These are phyloP conservation scores for Pinguiococcus pyrenoidosus DNA, from an alignment of 108 stramenopile species.

Conservation along the genomic window DNA sequence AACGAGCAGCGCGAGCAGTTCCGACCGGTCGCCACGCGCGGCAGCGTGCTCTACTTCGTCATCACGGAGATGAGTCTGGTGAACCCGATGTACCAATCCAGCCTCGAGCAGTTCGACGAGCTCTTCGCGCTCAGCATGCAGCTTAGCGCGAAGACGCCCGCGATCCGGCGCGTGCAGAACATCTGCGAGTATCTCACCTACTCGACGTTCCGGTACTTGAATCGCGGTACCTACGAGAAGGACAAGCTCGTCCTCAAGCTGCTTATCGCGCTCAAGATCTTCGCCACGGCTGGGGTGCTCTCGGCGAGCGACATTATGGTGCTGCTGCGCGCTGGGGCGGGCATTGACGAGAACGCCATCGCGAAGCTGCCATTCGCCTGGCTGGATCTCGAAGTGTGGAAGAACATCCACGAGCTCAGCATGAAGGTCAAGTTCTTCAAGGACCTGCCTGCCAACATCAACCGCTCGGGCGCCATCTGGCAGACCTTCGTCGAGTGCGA, in stretches of 20 bases:
- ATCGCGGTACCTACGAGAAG: conserved; percentile 40
- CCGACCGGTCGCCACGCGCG: conserved; percentile 38
- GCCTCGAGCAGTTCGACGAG: conserved; percentile 32
- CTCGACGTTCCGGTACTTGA: conserved; percentile 26
- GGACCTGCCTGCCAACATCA: conserved; percentile 23
- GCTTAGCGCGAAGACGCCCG: background rate
- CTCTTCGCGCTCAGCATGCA: conserved; percentile 15
- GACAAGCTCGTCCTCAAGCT: conserved; percentile 44
- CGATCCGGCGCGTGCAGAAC: conserved; percentile 24
- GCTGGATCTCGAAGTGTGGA: conserved; percentile 35
- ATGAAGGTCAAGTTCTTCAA: conserved; percentile 18
- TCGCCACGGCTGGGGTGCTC: conserved; percentile 23
- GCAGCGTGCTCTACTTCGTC: conserved; percentile 32
- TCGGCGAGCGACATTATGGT: conserved; percentile 22
- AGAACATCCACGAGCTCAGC: conserved; percentile 31
- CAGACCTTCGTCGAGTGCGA: conserved; percentile 35
- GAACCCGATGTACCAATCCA: conserved; percentile 42
- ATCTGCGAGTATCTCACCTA: conserved; percentile 32
- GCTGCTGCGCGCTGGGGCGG: conserved; percentile 41
- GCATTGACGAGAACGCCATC: conserved; percentile 23
- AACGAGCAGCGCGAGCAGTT: conserved; percentile 40
- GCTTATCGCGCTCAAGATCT: conserved; percentile 32
- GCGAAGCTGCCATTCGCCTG: conserved; percentile 25
- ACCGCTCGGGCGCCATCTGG: conserved; percentile 31
- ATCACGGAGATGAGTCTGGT: conserved; percentile 30